Evolutionary conservation across 805 yeast genomes (phyloP).

Genomic region (Metschnikowia picachoensis): DNA sequence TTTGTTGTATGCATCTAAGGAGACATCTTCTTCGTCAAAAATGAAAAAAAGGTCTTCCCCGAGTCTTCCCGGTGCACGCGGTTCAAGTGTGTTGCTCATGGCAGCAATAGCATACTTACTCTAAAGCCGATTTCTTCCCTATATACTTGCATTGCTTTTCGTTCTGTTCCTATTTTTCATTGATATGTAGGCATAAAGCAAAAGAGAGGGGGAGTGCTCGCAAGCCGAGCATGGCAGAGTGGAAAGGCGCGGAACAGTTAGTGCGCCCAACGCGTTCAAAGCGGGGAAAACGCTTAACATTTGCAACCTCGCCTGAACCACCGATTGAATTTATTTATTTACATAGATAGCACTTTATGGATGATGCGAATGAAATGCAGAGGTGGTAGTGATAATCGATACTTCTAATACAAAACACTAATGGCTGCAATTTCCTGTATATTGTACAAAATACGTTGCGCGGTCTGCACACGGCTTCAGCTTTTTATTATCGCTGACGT

Average conservation of each 20-base stretch:
- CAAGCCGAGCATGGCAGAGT: background rate
- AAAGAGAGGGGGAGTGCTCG: background rate
- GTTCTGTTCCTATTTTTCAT: background rate
- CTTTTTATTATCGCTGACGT: slow-evolving; percentile 2
- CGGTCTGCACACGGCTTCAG: too few relatives aligned
- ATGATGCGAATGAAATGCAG: too few relatives aligned
- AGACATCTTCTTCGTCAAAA: slow-evolving; percentile 1
- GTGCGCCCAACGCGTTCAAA: too few relatives aligned
- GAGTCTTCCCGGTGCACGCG: background rate
- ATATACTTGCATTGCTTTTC: background rate
- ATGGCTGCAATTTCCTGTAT: slow-evolving; percentile 7
- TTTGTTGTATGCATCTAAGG: background rate
- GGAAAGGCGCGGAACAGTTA: too few relatives aligned
- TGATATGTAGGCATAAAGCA: background rate
- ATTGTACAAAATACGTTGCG: too few relatives aligned
- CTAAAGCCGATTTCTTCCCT: too few relatives aligned
- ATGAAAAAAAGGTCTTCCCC: slow-evolving; percentile 5
- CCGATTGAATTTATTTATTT: too few relatives aligned
- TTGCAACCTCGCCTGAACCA: too few relatives aligned
- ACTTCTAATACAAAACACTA: too few relatives aligned
- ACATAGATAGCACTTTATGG: too few relatives aligned
- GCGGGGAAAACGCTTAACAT: too few relatives aligned
- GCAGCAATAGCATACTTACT: background rate
- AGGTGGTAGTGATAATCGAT: too few relatives aligned
- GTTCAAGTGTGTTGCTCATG: background rate